A percentile compares a stretch with the other conserved stretches of the same genome.
Evolutionary conservation across 179 eudicot species (phyloP).

Genomic region (Sideroxylon spinosum): DNA sequence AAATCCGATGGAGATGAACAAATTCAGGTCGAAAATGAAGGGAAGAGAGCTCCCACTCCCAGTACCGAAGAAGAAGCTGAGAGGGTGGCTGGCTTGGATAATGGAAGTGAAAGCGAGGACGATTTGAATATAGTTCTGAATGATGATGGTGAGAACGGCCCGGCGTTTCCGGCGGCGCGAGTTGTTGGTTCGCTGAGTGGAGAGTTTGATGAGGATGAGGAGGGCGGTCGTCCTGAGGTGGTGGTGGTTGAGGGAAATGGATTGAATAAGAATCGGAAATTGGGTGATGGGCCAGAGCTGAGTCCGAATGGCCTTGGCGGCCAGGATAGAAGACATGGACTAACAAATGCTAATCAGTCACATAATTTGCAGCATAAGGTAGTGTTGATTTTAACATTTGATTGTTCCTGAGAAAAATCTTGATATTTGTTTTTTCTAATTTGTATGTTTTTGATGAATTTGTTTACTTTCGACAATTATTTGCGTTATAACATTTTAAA

Average conservation of each 20-base stretch:
- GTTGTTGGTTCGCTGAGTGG: slow-evolving; percentile 17
- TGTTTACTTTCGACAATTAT: not conserved
- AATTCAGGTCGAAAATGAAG: slow-evolving; percentile 2
- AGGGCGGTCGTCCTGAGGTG: slow-evolving; percentile 1
- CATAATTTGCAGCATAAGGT: slow-evolving; percentile 41
- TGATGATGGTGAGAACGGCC: slow-evolving; percentile 30
- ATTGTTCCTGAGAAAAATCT: not conserved
- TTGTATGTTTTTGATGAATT: not conserved
- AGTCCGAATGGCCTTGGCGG: slow-evolving; percentile 8
- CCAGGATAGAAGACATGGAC: slow-evolving; percentile 22
- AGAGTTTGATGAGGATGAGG: slow-evolving; percentile 18
- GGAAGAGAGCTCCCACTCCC: slow-evolving; percentile 10
- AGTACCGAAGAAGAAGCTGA: slow-evolving; percentile 4
- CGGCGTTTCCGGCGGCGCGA: not conserved
- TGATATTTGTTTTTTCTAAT: not conserved
- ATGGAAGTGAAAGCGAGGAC: slow-evolving; percentile 37
- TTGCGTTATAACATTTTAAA: too few relatives aligned
- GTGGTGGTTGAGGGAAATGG: slow-evolving; percentile 11
- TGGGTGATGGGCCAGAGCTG: slow-evolving; percentile 17
- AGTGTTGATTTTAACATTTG: not conserved
- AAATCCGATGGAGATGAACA: slow-evolving; percentile 6
- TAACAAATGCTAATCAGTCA: slow-evolving; percentile 21
- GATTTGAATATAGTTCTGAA: slow-evolving; percentile 53
- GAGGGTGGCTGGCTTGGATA: slow-evolving; percentile 19
- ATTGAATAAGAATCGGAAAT: slow-evolving; percentile 13